Base-by-base conservation (phyloP, 2,329 filamentous ascomycete species). In the Aspergillus vadensis region DNA sequence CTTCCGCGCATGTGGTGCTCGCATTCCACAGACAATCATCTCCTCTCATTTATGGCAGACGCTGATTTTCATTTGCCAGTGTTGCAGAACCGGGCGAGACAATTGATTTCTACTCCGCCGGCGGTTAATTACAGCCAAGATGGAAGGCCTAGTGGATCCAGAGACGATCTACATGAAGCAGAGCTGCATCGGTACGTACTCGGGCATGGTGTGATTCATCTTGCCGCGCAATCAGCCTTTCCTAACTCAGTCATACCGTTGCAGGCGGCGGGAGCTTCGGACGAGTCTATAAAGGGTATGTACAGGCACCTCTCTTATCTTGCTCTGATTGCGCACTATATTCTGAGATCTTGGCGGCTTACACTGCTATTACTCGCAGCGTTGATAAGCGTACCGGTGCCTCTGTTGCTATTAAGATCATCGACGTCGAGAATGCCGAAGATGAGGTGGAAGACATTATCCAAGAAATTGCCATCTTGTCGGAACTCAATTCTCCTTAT, bases 371-470 rank as follows among this genome's bases (percentile, higher is more conserved):
- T 19, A 23, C 23, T 68, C 27, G 32, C 41, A 95, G 91, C 61
- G 91, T 98, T 67, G 94, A 98, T 80, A 96, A 95, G 74, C 88
- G 91, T 55, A 96, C 90, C 17, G 95, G 95, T 39, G 90, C 96
- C 72, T 89, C 94, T 12, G 95, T 99, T 54, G 95, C 95, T 27
- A 99, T 99, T 82, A 99, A 99, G 79, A 85, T 99, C 71, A 98
- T 99, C 76, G 95, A 99, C 72, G 95, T 99, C 67, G 95, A 99
- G 79, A 97, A 95, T 80, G 95, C 95, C 72, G 95, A 99, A 79
- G 95, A 99, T 77, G 95, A 99, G 80, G 94, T 99, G 69, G 95
- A 98, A 81, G 95, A 99, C 79, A 99, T 99, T 70, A 97, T 98
- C 76, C 92, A 97, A 76, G 95, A 99, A 80, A 98, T 99, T 69